phyloP scores from a whole-genome alignment of 768 basidiomycete genomes.

The Naganishia vishniacii region DNA sequence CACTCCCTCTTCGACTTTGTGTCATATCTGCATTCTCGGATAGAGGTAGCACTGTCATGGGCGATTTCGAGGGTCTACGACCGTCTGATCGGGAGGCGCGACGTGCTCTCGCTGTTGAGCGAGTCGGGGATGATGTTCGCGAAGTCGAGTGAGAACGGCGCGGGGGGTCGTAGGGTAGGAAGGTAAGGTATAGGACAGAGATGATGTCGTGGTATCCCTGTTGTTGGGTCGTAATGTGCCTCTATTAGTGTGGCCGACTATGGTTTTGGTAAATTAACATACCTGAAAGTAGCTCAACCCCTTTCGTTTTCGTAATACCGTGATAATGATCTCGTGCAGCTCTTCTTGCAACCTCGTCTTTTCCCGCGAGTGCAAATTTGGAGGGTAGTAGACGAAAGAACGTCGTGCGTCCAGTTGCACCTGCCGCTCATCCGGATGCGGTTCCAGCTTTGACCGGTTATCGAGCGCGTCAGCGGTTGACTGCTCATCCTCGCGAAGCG shows the following conservation, averaged over 20 bases:
- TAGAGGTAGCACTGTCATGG: neutral
- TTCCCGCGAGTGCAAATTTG: slow-evolving; percentile 39
- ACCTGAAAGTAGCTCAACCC: slow-evolving; percentile 80
- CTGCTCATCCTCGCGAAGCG: slow-evolving; percentile 11
- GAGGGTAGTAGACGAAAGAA: slow-evolving; percentile 84
- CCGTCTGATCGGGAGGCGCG: neutral
- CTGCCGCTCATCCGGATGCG: slow-evolving; percentile 67
- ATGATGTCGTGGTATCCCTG: slow-evolving; percentile 91
- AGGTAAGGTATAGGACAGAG: slow-evolving; percentile 59
- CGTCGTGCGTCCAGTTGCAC: slow-evolving; percentile 83
- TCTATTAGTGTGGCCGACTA: no score
- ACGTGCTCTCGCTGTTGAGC: neutral
- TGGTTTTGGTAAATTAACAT: slow-evolving; percentile 18
- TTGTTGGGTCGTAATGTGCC: no score
- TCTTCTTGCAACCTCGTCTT: slow-evolving; percentile 59
- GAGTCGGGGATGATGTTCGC: slow-evolving; percentile 11
- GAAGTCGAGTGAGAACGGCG: slow-evolving; percentile 19
- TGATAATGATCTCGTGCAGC: slow-evolving; percentile 67
- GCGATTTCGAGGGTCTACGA: neutral
- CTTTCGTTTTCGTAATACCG: slow-evolving; percentile 66
- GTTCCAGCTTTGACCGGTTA: neutral
- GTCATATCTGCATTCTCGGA: neutral
- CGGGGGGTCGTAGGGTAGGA: slow-evolving; percentile 32
- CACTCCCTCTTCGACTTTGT: neutral
- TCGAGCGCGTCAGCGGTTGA: neutral